A percentile compares a stretch with the other conserved stretches of the same genome.
phyloP scores from a whole-genome alignment of 192 early-diverging fungal genomes.

The Umbelopsis vinacea region DNA sequence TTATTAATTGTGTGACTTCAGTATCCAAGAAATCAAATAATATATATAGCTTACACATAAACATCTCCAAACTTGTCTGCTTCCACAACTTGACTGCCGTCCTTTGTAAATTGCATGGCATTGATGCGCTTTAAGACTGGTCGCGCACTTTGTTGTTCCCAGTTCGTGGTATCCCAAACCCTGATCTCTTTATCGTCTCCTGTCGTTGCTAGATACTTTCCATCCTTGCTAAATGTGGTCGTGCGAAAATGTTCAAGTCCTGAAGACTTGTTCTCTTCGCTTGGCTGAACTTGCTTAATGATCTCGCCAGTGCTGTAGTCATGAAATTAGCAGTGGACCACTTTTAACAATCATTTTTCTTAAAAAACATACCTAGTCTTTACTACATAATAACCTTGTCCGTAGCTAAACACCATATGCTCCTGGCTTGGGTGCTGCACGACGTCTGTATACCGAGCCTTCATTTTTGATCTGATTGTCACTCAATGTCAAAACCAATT shows the following conservation, averaged over 20 bases:
- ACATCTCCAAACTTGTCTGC: slow-evolving; percentile 98
- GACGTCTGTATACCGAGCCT: slow-evolving; percentile 48
- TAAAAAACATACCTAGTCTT: slow-evolving; percentile 48
- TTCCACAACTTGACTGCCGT: slow-evolving; percentile 65
- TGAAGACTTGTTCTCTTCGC: slow-evolving; percentile 31
- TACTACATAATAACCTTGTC: slow-evolving; percentile 52
- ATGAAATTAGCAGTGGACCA: neutral
- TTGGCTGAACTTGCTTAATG: slow-evolving; percentile 36
- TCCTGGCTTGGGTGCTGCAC: slow-evolving; percentile 50
- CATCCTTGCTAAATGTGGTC: slow-evolving; percentile 61
- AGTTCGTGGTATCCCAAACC: slow-evolving; percentile 67
- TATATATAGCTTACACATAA: slow-evolving; percentile 60
- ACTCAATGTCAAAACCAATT: too few species aligned
- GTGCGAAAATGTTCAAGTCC: slow-evolving; percentile 49
- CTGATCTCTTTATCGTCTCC: slow-evolving; percentile 70
- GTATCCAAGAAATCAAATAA: neutral
- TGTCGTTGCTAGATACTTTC: slow-evolving; percentile 60
- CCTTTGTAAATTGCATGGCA: slow-evolving; percentile 68
- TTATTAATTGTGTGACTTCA: neutral
- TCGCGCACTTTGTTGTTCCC: slow-evolving; percentile 56
- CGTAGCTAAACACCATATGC: slow-evolving; percentile 52
- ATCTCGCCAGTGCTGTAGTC: slow-evolving; percentile 30
- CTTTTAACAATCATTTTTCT: neutral
- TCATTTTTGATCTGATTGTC: neutral
- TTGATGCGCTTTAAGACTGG: slow-evolving; percentile 75